A percentile compares a stretch with the other conserved stretches of the same genome.
Conservation (phyloP, 176 grass and related monocot genomes). For the Ensete glaucum region DNA sequence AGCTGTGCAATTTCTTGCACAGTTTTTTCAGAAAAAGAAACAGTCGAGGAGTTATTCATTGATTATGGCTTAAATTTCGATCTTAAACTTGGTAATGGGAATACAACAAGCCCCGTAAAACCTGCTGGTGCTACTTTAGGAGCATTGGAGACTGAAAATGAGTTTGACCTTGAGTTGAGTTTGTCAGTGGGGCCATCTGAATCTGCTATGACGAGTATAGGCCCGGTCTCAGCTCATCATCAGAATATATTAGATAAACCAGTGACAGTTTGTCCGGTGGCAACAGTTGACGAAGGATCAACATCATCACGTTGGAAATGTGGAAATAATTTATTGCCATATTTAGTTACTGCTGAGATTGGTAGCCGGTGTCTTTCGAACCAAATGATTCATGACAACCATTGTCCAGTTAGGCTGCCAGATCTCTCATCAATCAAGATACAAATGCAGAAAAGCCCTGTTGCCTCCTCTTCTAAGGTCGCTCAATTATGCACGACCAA, state of each 20-base stretch:
- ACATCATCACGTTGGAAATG: conserved; percentile 13
- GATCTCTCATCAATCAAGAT: background rate
- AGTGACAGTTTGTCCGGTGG: conserved; percentile 11
- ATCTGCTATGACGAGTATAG: conserved; percentile 46
- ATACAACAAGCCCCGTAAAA: conserved; percentile 31
- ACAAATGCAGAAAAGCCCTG: background rate
- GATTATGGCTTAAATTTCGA: conserved; percentile 55
- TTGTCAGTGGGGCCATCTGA: conserved; percentile 49
- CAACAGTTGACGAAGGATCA: conserved; percentile 16
- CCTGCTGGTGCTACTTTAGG: conserved; percentile 33
- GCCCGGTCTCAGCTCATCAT: conserved; percentile 11
- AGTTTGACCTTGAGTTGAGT: conserved; percentile 59
- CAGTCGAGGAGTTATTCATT: conserved; percentile 49
- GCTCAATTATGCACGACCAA: background rate
- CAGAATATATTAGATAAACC: conserved; percentile 24
- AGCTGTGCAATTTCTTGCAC: conserved; percentile 47
- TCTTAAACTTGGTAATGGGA: conserved; percentile 51
- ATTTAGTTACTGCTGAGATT: background rate
- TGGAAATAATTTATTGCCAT: conserved; percentile 1
- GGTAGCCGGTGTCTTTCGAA: background rate
- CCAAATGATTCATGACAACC: background rate
- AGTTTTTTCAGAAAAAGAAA: conserved; percentile 51
- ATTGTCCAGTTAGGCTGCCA: background rate
- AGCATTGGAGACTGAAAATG: conserved; percentile 23
- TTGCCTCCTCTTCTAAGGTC: background rate